phyloP scores from a whole-genome alignment of 177 flowering plant genomes.

The Vitis hybrid region DNA sequence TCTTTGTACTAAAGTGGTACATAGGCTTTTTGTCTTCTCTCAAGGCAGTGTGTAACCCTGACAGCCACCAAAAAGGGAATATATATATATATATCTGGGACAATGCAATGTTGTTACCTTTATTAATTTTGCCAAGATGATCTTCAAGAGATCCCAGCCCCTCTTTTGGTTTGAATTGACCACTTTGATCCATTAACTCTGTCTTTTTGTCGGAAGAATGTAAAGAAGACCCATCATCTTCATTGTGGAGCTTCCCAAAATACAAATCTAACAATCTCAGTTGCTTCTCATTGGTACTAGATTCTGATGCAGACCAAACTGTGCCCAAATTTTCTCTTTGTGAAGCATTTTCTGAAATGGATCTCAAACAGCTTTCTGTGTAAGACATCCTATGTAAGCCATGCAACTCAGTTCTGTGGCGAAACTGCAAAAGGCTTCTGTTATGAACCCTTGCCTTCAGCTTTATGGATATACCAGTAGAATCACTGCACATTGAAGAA shows the following conservation, averaged over 20 bases:
- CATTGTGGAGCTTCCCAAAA: constrained; percentile 44
- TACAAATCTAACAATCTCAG: constrained; percentile 51
- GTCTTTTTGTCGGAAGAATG: constrained; percentile 10
- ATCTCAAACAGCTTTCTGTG: constrained; percentile 8
- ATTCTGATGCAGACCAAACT: constrained; percentile 20
- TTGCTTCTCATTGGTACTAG: constrained; percentile 33
- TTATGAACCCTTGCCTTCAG: constrained; percentile 6
- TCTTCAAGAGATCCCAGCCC: constrained; percentile 36
- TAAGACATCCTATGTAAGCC: neutral
- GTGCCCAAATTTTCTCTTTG: constrained; percentile 9
- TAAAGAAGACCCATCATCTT: constrained; percentile 17
- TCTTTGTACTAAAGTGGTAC: no score
- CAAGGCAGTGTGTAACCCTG: no score
- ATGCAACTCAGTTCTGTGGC: neutral
- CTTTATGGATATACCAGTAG: constrained; percentile 11
- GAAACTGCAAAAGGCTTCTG: constrained; percentile 6
- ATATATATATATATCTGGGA: neutral
- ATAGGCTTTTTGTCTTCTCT: no score
- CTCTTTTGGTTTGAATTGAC: constrained; percentile 25
- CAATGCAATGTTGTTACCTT: constrained; percentile 21
- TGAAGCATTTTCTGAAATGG: constrained; percentile 8
- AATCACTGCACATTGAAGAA: constrained; percentile 6
- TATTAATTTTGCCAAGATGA: constrained; percentile 43
- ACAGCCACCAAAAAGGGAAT: no score
- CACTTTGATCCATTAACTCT: constrained; percentile 9